Base-by-base conservation (phyloP, 75 land plant genomes). In the Picea sitchensis region DNA sequence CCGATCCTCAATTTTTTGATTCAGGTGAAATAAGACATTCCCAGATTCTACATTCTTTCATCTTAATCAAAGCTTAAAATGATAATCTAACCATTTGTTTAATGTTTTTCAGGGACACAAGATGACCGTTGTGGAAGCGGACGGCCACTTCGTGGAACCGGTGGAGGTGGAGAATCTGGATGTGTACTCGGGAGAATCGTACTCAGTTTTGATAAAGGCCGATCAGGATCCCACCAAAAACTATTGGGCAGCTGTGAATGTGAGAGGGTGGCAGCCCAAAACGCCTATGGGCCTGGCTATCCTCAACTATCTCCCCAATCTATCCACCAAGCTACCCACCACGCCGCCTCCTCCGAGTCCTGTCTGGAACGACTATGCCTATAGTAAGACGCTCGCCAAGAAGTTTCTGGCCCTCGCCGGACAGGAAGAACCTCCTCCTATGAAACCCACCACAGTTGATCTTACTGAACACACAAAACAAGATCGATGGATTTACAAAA, bases 101-200 rank as follows among this genome's bases (percentile, higher is more conserved):
- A 91, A 0, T 94, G 84, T 95, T 95, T 0, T 95, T 92, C 79
- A 92, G 98, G 5, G 87, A 94, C 84, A 91, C 91, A 73, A 86
- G 91, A 2, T 79, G 91, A 54, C 99, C 98, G 8, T 78, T 65
- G 98, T 94, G 58, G 96, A 96, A 82, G 95, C 97, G 0, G 98
- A 96, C 68, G 93, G 93, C 91, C 3, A 98, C 99, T 0, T 34
- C n/a, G 1, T 94, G 98, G 97, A 79, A 94, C 54, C 54, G 11
- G 75, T 91, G 20, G 59, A 75, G 14, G 89, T 88, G 1, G 73
- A 85, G 36, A 84, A 92, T 75, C 58, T 96, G 38, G 95, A 96
- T 81, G 87, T 96, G 23, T 96, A 94, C 80, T 91, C 95, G 0
- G 99, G 99, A 20, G 90, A 92, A 77, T 68, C 23, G 58, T 72